Base-by-base conservation (phyloP, 2,329 filamentous ascomycete genomes). In the Neopestalotiopsis clavispora region DNA sequence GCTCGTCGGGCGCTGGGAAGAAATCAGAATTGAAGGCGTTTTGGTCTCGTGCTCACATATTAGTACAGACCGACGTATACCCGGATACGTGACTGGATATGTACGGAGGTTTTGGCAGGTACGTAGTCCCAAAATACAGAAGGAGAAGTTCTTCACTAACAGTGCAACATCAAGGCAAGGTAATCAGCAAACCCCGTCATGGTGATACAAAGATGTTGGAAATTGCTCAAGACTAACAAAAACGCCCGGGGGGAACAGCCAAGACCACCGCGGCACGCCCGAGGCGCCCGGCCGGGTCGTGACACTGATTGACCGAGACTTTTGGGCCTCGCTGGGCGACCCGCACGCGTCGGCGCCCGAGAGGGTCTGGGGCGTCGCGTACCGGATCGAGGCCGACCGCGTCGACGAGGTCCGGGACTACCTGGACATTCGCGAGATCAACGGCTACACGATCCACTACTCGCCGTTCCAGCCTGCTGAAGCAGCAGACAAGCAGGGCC, bases 21-120 rank as follows among this genome's bases (percentile, higher is more conserved):
- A 28, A 28, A 28, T 28, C 23, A 28, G 23, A 28, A 28, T 28
- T 28, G 23, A 38, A 7, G 34, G 34, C 6, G 34, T 38, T 2
- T 38, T 38, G 34, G 17, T 62, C n/a, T 40, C 52, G 13, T 30
- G 30, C 58, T n/a, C 34, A 32, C 34, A n/a, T 63, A 67, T 49
- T 49, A 67, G 17, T 4, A 38, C 74, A 98, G 95, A 98, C 78
- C 88, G 90, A 74, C 88, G 94, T 68, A 85, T 98, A 34, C 93
- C 94, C 1, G 96, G 95, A 62, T 98, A 94, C 84, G 94, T 98
- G 28, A 92, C 91, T 74, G 94, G 95, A 74, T 99, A 98, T 79
- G 95, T 99, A 56, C 91, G 96, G 69, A 89, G 96, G 49, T 98
- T 99, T 82, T 99, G 96, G 96, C 96, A 99, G 90, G 95, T 97